A percentile compares a stretch with the other conserved stretches of the same genome.
Conservation (phyloP, 2,329 filamentous ascomycete species). For the Metarhizium sp. region DNA sequence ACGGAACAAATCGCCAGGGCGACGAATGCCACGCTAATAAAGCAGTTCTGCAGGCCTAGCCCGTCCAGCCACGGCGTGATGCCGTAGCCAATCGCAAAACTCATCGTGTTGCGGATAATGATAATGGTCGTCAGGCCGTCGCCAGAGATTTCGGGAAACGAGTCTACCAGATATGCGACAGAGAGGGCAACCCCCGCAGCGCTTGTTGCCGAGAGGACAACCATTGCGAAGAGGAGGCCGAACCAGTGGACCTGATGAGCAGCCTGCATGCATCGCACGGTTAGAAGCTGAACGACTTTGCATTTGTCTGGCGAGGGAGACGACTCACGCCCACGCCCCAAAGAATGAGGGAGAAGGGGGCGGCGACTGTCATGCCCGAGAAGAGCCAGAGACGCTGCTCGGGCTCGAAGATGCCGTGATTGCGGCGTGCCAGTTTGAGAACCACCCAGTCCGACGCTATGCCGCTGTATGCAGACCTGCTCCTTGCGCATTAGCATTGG, state of each 20-base stretch:
- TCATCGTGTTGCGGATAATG: conserved; percentile 28
- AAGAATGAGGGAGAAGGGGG: conserved; percentile 19
- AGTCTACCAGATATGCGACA: conserved; percentile 31
- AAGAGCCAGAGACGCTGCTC: conserved; percentile 34
- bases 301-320: not conserved
- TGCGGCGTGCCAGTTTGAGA: conserved; percentile 27
- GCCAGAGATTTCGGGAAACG: conserved; percentile 28
- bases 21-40: conserved; percentile 30
- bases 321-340: conserved; percentile 23
- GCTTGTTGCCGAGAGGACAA: conserved; percentile 21
- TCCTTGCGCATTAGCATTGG: not conserved
- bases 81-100: conserved; percentile 27
- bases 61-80: conserved; percentile 34
- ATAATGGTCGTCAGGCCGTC: conserved; percentile 31
- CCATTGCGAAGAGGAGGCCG: conserved; percentile 31
- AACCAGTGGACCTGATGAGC: conserved; percentile 31
- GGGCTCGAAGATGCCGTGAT: conserved; percentile 30
- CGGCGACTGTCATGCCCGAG: conserved; percentile 18
- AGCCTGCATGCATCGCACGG: conserved; percentile 10
- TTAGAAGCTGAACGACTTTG: not conserved
- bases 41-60: conserved; percentile 33
- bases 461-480: conserved; percentile 9
- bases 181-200: conserved; percentile 26
- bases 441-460: conserved; percentile 23
- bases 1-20: conserved; percentile 28